Evolutionary conservation across 2,329 filamentous ascomycete species (phyloP).

Genomic region (Chrysoporthe puriensis): DNA sequence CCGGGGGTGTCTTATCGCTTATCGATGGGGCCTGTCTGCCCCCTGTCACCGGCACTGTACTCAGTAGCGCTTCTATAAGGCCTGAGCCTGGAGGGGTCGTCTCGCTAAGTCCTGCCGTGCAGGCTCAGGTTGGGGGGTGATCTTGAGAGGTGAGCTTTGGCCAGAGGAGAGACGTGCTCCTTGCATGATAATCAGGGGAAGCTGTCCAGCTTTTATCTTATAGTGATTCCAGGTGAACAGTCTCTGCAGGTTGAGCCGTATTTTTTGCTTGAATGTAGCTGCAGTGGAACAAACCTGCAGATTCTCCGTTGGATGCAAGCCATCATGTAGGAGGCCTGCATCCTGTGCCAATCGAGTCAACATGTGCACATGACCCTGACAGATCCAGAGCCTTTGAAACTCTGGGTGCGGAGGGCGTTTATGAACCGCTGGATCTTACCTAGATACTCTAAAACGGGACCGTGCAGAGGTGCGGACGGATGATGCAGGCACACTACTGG

Average conservation of each 20-base stretch:
- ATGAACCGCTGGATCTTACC: background rate
- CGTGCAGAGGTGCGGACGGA: no score
- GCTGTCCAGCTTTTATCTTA: no score
- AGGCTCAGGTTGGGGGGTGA: no score
- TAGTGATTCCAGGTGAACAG: background rate
- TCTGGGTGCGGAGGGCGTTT: background rate
- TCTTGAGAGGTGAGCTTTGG: no score
- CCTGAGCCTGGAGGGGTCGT: background rate
- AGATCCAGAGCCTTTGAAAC: background rate
- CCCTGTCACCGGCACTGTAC: background rate
- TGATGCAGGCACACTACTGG: no score
- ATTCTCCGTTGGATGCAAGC: background rate
- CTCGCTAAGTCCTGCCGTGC: background rate
- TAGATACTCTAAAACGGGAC: background rate
- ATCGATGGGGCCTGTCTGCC: background rate
- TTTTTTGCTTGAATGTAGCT: background rate
- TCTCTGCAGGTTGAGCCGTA: background rate
- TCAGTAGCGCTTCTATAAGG: background rate
- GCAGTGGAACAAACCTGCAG: background rate
- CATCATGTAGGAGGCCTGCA: background rate
- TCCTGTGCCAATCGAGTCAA: background rate
- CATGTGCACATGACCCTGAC: background rate
- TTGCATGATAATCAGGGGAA: no score
- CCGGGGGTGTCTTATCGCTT: conserved; percentile 6
- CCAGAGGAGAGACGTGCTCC: background rate